Base-by-base conservation (phyloP, 495 filamentous ascomycete genomes). In the Elasticomyces elasticus region DNA sequence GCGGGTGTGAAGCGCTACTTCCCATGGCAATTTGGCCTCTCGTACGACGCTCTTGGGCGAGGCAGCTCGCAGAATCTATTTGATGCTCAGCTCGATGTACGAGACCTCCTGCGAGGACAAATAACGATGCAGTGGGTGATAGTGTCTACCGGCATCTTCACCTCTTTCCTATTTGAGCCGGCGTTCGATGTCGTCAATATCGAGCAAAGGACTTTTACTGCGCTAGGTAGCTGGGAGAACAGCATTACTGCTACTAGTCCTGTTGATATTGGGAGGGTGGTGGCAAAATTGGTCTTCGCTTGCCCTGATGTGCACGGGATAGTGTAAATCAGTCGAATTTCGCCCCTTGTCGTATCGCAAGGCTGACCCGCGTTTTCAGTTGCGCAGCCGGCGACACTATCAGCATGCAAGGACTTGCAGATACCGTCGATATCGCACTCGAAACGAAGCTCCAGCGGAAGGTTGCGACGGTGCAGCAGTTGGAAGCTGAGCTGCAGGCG, bases 11-110 rank as follows among this genome's bases (percentile, higher is more conserved):
- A n/a, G 20, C 6, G 40, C 7, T 6, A 43, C n/a, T 17, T 43
- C 66, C 80, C 81, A 1, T 83, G 81, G 81, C 81, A 86, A 63
- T 83, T 79, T 64, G 81, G 81, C 9, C 72, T 82, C 1, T 79
- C 85, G 58, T 84, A 85, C 60, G 76, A 80, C 52, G 65, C 67
- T 27, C 76, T 84, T 30, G 80, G 79, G 0, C 60, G 67, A 0
- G 77, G 73, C 0, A 74, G 72, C 20, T 71, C 72, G 45, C 74
- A 79, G 63, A 76, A 76, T 55, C 45, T 84, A 19, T 84, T 83
- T 51, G 78, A 77, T 50, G 81, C 83, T 72, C 79, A 84, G 67
- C 58, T 81, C 0, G 70, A 72, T 48, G 79, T 84, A 13, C 66
- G 80, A 19, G 64, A 72, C 22, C 28, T 79, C 31, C 66, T 84